Percentiles rank a stretch among this genome's conserved stretches.
phyloP scores from a whole-genome alignment of 1,139 yeast genomes.

The Pichia sp. region DNA sequence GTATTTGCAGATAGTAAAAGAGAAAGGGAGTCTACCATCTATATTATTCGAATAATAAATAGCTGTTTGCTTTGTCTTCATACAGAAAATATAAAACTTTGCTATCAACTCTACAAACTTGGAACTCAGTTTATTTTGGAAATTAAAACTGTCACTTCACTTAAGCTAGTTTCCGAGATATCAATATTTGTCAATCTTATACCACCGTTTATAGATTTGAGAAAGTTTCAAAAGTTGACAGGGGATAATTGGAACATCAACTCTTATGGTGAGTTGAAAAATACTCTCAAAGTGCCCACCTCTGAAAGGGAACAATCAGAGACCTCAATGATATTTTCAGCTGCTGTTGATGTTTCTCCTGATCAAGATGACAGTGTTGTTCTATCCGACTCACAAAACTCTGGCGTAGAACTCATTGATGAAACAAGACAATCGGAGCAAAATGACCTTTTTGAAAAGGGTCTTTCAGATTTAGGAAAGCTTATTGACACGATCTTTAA shows the following conservation, averaged over 20 bases:
- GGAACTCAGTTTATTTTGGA: conserved; percentile 31
- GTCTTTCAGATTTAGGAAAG: conserved; percentile 13
- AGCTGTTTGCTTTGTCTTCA: conserved; percentile 31
- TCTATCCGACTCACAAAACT: conserved; percentile 6
- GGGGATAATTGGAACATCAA: conserved; percentile 24
- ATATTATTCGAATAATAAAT: conserved; percentile 34
- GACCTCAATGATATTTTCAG: not conserved
- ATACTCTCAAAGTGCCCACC: not conserved
- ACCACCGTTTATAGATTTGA: conserved; percentile 21
- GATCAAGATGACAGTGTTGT: conserved; percentile 11
- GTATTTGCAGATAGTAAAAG: conserved; percentile 18
- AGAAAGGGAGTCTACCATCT: conserved; percentile 21
- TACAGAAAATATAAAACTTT: conserved; percentile 30
- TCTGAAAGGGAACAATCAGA: conserved; percentile 2
- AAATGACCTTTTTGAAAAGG: not conserved
- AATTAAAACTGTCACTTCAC: conserved; percentile 31
- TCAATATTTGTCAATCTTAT: conserved; percentile 34
- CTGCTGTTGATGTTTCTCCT: conserved; percentile 6
- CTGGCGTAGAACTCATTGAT: not conserved
- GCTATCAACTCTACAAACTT: conserved; percentile 29
- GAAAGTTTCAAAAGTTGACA: conserved; percentile 20
- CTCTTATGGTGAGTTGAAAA: conserved; percentile 11
- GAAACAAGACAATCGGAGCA: not conserved
- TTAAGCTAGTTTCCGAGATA: conserved; percentile 32
- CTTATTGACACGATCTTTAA: conserved; percentile 16